Evolutionary conservation across 163 green algal species (phyloP).

Genomic region (Chlamydomonas reinhardtii): DNA sequence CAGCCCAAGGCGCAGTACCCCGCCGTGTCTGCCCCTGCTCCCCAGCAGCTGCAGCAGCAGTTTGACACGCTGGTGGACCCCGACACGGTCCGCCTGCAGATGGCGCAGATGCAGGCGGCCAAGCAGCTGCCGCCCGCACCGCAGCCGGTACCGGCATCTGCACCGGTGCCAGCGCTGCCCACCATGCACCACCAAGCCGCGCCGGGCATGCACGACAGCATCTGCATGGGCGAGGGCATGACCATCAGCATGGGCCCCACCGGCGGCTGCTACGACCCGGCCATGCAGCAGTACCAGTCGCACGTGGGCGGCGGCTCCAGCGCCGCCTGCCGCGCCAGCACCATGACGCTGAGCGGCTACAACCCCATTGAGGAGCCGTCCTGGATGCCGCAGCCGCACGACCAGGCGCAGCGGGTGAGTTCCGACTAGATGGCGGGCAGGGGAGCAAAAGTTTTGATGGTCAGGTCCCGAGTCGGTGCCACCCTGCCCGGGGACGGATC

Average conservation of each 20-base stretch:
- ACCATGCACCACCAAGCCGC: not conserved
- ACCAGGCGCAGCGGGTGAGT: not conserved
- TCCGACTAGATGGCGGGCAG: no score
- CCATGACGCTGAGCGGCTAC: constrained; percentile 62
- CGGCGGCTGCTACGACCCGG: not conserved
- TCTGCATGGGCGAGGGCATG: constrained; percentile 39
- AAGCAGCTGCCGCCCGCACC: not conserved
- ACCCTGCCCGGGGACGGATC: no score
- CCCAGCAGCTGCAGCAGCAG: not conserved
- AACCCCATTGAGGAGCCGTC: constrained; percentile 84
- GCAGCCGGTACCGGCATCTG: no score
- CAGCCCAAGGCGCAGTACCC: not conserved
- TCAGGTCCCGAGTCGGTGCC: no score
- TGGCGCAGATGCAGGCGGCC: not conserved
- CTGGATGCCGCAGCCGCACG: constrained; percentile 59
- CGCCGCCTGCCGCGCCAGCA: constrained; percentile 18
- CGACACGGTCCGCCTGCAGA: not conserved
- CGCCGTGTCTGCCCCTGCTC: no score
- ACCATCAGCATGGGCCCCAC: constrained; percentile 1
- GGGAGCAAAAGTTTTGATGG: no score
- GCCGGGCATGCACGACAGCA: constrained; percentile 15
- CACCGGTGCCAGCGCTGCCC: no score
- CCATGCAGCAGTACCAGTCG: no score
- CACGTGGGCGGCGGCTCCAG: not conserved
- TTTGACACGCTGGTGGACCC: not conserved